A percentile compares a stretch with the other conserved stretches of the same genome.
Evolutionary conservation across 352 stramenopile species (phyloP).

Genomic region (Aphanomyces stellatus): DNA sequence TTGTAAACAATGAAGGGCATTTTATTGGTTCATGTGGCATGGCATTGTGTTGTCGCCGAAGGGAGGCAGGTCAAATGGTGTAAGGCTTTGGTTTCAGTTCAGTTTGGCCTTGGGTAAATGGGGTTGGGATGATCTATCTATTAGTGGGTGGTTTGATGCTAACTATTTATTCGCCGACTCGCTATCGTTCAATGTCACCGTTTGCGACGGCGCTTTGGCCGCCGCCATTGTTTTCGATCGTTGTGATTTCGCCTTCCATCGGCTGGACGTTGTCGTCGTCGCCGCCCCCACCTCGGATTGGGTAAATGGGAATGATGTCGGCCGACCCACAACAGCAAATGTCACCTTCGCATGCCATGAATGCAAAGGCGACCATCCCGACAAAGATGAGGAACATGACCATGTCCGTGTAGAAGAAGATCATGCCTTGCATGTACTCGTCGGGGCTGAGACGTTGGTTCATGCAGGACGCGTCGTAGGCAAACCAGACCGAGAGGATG

Average conservation of each 20-base stretch:
- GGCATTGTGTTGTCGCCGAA: no score
- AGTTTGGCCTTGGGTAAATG: no score
- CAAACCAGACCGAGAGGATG: constrained; percentile 44
- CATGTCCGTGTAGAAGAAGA: constrained; percentile 61
- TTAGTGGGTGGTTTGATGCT: no score
- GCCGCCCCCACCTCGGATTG: background rate
- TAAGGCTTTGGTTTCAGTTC: no score
- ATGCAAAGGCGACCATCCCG: constrained; percentile 42
- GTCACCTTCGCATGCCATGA: constrained; percentile 61
- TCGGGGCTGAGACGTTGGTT: constrained; percentile 48
- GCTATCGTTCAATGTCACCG: constrained; percentile 26
- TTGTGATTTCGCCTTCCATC: background rate
- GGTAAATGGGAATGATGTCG: constrained; percentile 23
- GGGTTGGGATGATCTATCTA: no score
- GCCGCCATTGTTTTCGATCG: background rate
- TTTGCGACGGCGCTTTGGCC: background rate
- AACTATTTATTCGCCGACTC: no score
- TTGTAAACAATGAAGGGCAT: constrained; percentile 30
- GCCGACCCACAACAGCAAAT: constrained; percentile 61
- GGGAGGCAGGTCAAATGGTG: no score
- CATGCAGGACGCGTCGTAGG: constrained; percentile 43
- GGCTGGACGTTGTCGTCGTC: background rate
- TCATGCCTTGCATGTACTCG: constrained; percentile 58
- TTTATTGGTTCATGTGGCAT: background rate
- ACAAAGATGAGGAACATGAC: constrained; percentile 36